Base-by-base conservation (phyloP, 1,139 yeast species). In the Wickerhamomyces sp. region DNA sequence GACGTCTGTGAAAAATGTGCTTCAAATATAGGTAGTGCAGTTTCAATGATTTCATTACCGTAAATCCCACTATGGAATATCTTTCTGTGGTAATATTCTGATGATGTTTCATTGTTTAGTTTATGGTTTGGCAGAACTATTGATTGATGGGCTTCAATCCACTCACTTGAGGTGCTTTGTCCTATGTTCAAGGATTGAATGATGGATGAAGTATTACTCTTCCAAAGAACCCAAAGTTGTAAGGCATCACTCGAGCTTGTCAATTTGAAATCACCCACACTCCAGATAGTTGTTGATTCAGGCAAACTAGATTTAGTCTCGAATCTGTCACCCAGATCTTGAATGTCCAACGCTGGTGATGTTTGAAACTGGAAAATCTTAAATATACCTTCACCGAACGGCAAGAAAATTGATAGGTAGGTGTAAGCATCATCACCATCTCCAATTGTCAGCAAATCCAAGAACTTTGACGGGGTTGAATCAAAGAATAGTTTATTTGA, bases 201-300 rank as follows among this genome's bases (percentile, higher is more conserved):
- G 27, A 72, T 66, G 5, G 83, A 75, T 1, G 79, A 69, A 2
- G 78, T 75, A 51, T 83, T 82, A 48, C 86, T 79, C 55, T 82
- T 83, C 87, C 87, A 81, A 37, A 82, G 65, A 1, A 78, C 65
- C 57, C 68, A 63, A 7, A 74, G 52, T 40, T 61, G 59, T 37
- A 56, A 54, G 6, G 48, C 36, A 6, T 54, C 46, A 27, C 54
- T 51, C 11, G 54, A 34, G 39, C 45, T 55, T 18, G 51, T 54
- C 41, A 58, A 54, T 52, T 50, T 57, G 53, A 63, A 64, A 47
- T 65, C 76, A 30, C 68, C 64, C 30, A 73, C 62, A 6, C 71
- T 62, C 87, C 87, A 81, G 41, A 75, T 65, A 0, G 77, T 65
- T n/a, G 66, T 66, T 2, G 66, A 51, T 37, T 65, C 65, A 7